Base-by-base conservation (phyloP, 192 early-diverging fungal species). In the Allomyces javanicus region DNA sequence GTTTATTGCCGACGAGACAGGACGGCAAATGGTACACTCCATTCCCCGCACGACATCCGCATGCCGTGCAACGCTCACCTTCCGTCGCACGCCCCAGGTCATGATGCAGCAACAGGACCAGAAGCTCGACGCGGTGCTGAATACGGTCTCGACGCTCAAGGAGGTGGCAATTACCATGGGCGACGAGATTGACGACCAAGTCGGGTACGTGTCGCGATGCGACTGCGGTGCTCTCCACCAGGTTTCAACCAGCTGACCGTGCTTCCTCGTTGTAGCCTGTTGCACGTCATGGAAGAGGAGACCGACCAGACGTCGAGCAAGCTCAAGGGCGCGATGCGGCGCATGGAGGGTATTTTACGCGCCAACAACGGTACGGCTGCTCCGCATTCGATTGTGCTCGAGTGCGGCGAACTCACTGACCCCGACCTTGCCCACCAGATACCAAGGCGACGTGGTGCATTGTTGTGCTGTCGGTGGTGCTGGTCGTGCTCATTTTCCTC, bases 131-230 rank as follows among this genome's bases (percentile, higher is more conserved):
- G 73, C 69, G 10, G 79, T 83, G 3, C 24, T 65, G 25, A 63
- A 63, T 11, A 83, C 81, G 2, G 74, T 83, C 10, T 62, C 65
- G 17, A 76, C 70, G 33, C 63, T 83, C 64, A 71, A 71, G 33
- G 77, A 83, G 65, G 72, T 83, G 62, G 81, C 77, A 7, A 25
- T 64, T 19, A 77, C 78, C 23, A 83, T 83, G 77, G 78, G 78
- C 44, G 62, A 71, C 23, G 81, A 83, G 72, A 62, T 83, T 45
- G 81, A 83, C 26, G 81, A 83, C 67, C 81, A 83, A 66, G 74
- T 78, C 27, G 64, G 68, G 76, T 81, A 68, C 62, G 68, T 40
- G 1, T 14, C 3, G 9, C 23, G 9, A 63, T 24, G 4, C 66
- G 3, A 40, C 33, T 3, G 33, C 7, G 33, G 7, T 65, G 3